Conservation (phyloP, 2,329 filamentous ascomycete species). For the Taxawa tesnikishii region DNA sequence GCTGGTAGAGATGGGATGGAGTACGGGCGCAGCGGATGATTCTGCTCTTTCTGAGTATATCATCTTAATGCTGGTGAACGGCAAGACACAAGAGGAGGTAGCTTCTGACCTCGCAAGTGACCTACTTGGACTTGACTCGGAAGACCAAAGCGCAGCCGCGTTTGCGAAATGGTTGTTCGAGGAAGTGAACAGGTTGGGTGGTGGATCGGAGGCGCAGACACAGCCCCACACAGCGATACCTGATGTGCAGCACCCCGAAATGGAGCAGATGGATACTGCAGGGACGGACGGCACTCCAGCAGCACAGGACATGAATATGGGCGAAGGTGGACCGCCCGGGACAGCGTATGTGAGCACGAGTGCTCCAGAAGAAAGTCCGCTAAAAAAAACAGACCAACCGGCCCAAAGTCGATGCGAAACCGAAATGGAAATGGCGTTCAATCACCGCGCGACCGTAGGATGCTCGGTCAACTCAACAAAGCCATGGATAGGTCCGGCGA, state of each 20-base stretch:
- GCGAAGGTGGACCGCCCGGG: conserved; percentile 36
- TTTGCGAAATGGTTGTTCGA: conserved; percentile 93
- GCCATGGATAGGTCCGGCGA: conserved; percentile 69
- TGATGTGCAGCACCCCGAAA: conserved; percentile 11
- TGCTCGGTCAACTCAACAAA: conserved; percentile 63
- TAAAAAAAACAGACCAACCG: conserved; percentile 66
- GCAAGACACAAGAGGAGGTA: conserved; percentile 84
- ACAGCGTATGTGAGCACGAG: no score
- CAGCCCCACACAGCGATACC: no score
- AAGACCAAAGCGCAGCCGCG: conserved; percentile 68
- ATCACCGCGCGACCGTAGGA: conserved; percentile 57
- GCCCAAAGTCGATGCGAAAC: conserved; percentile 88
- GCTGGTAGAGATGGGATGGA: conserved; percentile 87
- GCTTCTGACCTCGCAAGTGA: conserved; percentile 79
- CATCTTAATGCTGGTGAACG: conserved; percentile 91
- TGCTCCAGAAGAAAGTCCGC: no score
- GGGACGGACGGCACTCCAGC: conserved; percentile 19
- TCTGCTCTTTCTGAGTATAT: conserved; percentile 90
- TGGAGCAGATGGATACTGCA: conserved; percentile 3
- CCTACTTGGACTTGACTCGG: conserved; percentile 66
- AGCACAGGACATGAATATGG: conserved; percentile 60
- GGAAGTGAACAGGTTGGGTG: conserved; percentile 59
- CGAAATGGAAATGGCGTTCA: no score
- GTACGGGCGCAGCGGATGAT: conserved; percentile 65
- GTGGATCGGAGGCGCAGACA: conserved; percentile 17